Evolutionary conservation across 805 yeast genomes (phyloP).

Genomic region (Saitoella complicata): DNA sequence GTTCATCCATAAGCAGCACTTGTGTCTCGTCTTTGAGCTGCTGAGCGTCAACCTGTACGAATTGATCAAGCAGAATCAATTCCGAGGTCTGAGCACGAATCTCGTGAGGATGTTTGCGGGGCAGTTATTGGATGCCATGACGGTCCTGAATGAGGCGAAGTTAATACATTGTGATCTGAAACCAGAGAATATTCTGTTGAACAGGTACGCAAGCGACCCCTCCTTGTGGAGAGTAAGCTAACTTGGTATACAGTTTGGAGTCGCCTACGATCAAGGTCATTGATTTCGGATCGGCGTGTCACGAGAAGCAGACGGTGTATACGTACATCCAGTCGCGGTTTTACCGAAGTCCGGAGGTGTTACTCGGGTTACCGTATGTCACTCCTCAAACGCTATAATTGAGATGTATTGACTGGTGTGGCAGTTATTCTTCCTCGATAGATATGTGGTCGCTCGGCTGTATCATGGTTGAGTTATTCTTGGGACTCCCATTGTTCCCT

Average conservation of each 20-base stretch:
- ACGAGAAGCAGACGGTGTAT: slow-evolving; percentile 60
- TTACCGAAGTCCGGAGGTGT: slow-evolving; percentile 92
- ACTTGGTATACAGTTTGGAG: slow-evolving; percentile 38
- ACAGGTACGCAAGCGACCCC: too few relatives aligned
- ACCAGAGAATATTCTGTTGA: slow-evolving; percentile 63
- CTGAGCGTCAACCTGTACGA: slow-evolving; percentile 81
- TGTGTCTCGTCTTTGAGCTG: slow-evolving; percentile 83
- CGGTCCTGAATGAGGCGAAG: slow-evolving; percentile 64
- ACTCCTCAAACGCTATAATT: slow-evolving; percentile 12
- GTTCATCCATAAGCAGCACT: slow-evolving; percentile 80
- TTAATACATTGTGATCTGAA: slow-evolving; percentile 92
- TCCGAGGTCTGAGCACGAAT: slow-evolving; percentile 72
- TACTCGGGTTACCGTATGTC: slow-evolving; percentile 79
- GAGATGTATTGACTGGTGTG: too few relatives aligned
- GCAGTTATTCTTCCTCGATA: slow-evolving; percentile 28
- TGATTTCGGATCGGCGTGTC: slow-evolving; percentile 56
- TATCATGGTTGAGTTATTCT: slow-evolving; percentile 72
- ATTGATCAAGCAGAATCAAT: slow-evolving; percentile 79
- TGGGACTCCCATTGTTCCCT: slow-evolving; percentile 88
- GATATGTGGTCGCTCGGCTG: slow-evolving; percentile 98
- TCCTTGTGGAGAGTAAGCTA: too few relatives aligned
- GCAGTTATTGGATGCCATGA: slow-evolving; percentile 68
- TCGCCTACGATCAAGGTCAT: slow-evolving; percentile 78
- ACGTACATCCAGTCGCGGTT: slow-evolving; percentile 92
- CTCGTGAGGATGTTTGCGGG: slow-evolving; percentile 61